Conservation (phyloP, 257 asterid genomes). For the Solanum habrochaites region DNA sequence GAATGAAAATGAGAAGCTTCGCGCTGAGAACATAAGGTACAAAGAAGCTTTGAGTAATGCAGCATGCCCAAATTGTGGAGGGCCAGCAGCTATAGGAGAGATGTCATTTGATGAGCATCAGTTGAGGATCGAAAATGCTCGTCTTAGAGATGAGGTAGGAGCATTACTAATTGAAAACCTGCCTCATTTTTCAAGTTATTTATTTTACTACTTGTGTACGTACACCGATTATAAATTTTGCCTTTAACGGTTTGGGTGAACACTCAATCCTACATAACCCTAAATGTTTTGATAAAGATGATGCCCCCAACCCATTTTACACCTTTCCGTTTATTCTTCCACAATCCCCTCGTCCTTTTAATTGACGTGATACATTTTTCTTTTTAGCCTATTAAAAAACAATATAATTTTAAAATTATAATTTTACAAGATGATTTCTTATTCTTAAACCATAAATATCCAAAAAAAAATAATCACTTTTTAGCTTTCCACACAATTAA, state of each 20-base stretch:
- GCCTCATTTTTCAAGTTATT: too few species aligned
- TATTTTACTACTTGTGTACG: background rate
- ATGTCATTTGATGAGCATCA: slow-evolving; percentile 73
- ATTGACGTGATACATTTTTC: background rate
- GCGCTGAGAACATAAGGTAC: slow-evolving; percentile 48
- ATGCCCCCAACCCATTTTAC: background rate
- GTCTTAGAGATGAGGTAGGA: slow-evolving; percentile 59
- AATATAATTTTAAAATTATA: background rate
- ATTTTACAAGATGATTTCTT: too few species aligned
- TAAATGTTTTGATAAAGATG: background rate
- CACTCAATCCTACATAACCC: background rate
- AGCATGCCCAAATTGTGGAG: slow-evolving; percentile 59
- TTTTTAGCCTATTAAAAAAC: background rate
- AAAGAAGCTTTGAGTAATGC: slow-evolving; percentile 60
- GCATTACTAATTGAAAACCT: background rate
- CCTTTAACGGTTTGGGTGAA: background rate
- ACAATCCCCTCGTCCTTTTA: background rate
- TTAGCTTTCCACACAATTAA: background rate
- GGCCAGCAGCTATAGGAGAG: slow-evolving; percentile 63
- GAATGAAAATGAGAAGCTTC: slow-evolving; percentile 63
- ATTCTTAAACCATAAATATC: too few species aligned
- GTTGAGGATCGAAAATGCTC: slow-evolving; percentile 67
- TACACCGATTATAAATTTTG: background rate
- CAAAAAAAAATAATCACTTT: too few species aligned
- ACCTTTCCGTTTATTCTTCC: background rate